Conservation (phyloP, 495 filamentous ascomycete genomes). For the Jackrogersella multiformis region DNA sequence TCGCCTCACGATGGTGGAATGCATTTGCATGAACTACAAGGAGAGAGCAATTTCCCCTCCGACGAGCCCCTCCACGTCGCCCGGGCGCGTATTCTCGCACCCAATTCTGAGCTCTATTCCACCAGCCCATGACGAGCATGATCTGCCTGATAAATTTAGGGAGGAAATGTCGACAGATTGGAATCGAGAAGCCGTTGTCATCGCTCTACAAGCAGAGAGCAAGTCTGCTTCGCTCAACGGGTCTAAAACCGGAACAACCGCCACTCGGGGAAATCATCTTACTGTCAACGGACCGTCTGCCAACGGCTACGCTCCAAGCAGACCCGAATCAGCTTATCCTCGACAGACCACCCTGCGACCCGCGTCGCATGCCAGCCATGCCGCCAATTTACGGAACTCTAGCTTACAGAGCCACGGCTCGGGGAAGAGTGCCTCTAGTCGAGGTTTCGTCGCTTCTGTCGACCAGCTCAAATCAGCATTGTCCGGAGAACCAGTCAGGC, state of each 20-base stretch:
- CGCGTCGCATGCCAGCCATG: constrained; percentile 49
- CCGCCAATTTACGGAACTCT: constrained; percentile 49
- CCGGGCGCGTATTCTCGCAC: constrained; percentile 70
- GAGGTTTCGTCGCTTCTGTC: constrained; percentile 79
- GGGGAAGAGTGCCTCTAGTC: constrained; percentile 63
- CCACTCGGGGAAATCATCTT: constrained; percentile 63
- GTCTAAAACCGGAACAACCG: constrained; percentile 69
- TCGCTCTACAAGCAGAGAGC: constrained; percentile 71
- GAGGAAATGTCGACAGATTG: constrained; percentile 77
- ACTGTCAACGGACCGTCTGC: constrained; percentile 62
- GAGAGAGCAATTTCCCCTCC: constrained; percentile 66
- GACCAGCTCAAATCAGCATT: constrained; percentile 74
- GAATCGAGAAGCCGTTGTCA: constrained; percentile 76
- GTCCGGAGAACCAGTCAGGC: constrained; percentile 67
- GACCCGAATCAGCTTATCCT: constrained; percentile 51
- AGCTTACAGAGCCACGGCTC: constrained; percentile 60
- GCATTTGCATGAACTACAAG: constrained; percentile 74
- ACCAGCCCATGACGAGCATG: constrained; percentile 46
- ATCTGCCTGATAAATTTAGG: constrained; percentile 61
- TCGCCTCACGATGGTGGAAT: constrained; percentile 70
- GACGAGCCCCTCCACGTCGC: constrained; percentile 74
- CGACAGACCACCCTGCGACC: constrained; percentile 55
- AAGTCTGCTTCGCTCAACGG: constrained; percentile 76
- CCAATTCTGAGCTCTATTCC: constrained; percentile 63
- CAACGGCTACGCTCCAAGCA: constrained; percentile 51